Conservation (phyloP, 106 monocot species). For the Dendrobium officinale region DNA sequence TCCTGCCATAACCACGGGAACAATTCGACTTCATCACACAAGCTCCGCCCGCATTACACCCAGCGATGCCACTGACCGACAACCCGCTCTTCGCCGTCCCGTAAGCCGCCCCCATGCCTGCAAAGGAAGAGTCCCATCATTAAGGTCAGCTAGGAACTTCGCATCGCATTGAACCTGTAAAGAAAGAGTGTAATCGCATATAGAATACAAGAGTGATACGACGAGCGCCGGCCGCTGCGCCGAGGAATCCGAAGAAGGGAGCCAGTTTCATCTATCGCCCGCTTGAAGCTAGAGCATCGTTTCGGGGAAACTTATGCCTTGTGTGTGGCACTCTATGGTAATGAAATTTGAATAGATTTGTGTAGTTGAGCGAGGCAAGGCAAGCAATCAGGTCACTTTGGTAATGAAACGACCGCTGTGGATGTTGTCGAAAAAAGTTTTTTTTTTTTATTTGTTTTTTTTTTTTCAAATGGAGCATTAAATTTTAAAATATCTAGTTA, state of each 20-base stretch:
- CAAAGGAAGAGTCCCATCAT: background rate
- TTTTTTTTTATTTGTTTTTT: too few relatives aligned
- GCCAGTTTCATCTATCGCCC: conserved; percentile 60
- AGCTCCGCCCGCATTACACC: conserved; percentile 37
- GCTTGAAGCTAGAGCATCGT: conserved; percentile 30
- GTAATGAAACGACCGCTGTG: too few relatives aligned
- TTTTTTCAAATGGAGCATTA: too few relatives aligned
- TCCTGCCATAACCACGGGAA: conserved; percentile 44
- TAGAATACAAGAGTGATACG: conserved; percentile 44
- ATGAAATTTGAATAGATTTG: too few relatives aligned
- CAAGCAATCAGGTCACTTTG: too few relatives aligned
- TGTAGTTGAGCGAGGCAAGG: too few relatives aligned
- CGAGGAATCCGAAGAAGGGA: conserved; percentile 57
- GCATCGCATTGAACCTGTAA: background rate
- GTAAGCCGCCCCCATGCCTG: conserved; percentile 37
- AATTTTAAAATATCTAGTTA: too few relatives aligned
- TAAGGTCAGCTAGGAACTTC: background rate
- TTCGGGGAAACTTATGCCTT: background rate
- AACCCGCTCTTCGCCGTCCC: conserved; percentile 32
- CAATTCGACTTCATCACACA: conserved; percentile 48
- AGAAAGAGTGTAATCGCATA: too few relatives aligned
- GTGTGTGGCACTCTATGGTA: too few relatives aligned
- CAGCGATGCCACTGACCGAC: conserved; percentile 37
- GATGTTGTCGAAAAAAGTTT: too few relatives aligned
- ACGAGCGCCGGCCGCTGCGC: conserved; percentile 56